Evolutionary conservation across 345 rosid species (phyloP), one percentile per base, ranked within the genome.

Genomic region (Moringa oleifera): DNA sequence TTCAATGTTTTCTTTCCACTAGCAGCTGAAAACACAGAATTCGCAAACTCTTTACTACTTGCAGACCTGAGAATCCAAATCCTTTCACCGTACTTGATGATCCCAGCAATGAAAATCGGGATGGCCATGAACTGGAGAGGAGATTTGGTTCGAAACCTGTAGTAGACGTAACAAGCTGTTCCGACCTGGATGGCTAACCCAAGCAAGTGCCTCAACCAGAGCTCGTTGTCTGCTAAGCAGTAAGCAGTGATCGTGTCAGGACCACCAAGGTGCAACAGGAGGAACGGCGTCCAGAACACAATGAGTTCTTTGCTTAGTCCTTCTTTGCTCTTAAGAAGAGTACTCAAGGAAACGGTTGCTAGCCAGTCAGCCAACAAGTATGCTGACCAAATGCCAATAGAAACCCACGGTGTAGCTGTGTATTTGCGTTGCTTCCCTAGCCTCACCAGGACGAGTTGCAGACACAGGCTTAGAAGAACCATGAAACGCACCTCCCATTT

Each of bases 51-150:
- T 21, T 75, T 63, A 16, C 52, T 64, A 51, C 81, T 79, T 23
- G 86, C 84, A 24, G 68, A 68, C 67, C 71, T 65, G 15, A 83
- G 77, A 0, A 71, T 71, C 57, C 68, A 58, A 18, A 65, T 80
- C 68, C 80, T 73, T 74, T 80, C 84, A 0, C 53, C 77, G 33
- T 69, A 81, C 65, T 82, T 84, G 53, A 73, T 68, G 49, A 75
- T 53, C 45, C 88, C 94, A 0, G 55, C 73, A 0, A 60, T 51
- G 6, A 84, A 53, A 65, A 80, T 62, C 18, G 68, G 71, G 1
- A 68, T 10, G 23, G 73, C 64, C 5, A 77, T 21, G 6, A 28
- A 56, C 65, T 7, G 81, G 67, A 2, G 0, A 22, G 25, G 67
- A 23, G 25, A 70, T 71, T 25, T 57, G 0, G 66, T 63, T 28